phyloP scores from a whole-genome alignment of 306 rosid genomes.

The Acacia acuminata region DNA sequence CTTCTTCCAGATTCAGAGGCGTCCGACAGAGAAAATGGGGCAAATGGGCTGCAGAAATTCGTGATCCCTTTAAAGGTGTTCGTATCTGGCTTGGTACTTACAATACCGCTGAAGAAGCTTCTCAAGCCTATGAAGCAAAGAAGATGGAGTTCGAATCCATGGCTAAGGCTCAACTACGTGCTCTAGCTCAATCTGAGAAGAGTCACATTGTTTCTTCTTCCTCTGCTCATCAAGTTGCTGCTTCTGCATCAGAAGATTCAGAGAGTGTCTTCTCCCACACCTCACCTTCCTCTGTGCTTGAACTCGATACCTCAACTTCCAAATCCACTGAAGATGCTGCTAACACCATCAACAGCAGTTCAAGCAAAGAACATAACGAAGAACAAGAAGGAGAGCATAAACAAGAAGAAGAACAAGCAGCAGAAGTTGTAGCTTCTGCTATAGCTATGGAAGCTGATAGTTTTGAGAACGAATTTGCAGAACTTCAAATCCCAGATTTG shows the following conservation, averaged over 20 bases:
- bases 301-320: conserved; percentile 51
- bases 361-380: conserved; percentile 26
- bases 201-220: conserved; percentile 7
- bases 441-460: neutral
- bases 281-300: conserved; percentile 55
- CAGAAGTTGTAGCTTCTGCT: neutral
- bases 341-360: neutral
- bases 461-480: conserved; percentile 23
- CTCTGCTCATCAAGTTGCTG: conserved; percentile 11
- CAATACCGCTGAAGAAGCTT: conserved; percentile 73
- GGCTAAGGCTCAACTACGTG: conserved; percentile 35
- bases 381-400: neutral
- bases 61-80: conserved; percentile 57
- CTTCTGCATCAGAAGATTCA: conserved; percentile 31
- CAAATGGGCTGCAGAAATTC: conserved; percentile 89
- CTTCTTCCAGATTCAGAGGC: conserved; percentile 61
- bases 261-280: conserved; percentile 46
- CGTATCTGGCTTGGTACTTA: conserved; percentile 84
- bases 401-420: neutral
- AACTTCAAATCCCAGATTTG: conserved; percentile 48
- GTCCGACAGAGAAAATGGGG: conserved; percentile 90
- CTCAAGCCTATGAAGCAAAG: conserved; percentile 55
- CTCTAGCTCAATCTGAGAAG: conserved; percentile 35
- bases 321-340: conserved; percentile 17
- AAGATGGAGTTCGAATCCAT: conserved; percentile 46